A percentile compares a stretch with the other conserved stretches of the same genome.
Evolutionary conservation across 2,329 filamentous ascomycete genomes (phyloP).

Genomic region (Pseudocercospora ulei): DNA sequence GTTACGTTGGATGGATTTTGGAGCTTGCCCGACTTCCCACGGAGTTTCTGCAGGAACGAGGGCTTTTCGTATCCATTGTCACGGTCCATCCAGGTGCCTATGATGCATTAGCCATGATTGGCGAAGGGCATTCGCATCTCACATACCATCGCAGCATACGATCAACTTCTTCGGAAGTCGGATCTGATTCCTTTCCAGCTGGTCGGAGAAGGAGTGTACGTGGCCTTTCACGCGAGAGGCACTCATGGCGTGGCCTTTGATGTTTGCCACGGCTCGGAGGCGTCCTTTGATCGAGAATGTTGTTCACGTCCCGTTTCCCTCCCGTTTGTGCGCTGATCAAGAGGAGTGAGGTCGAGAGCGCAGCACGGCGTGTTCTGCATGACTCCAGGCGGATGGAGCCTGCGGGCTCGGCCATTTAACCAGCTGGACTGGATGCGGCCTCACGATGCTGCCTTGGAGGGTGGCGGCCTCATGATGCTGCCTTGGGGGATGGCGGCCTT

Average conservation of each 20-base stretch:
- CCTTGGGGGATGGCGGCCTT: slow-evolving; percentile 4
- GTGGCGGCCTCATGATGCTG: slow-evolving; percentile 9
- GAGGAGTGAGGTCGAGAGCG: not conserved
- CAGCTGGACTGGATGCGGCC: not conserved
- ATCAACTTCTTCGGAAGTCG: slow-evolving; percentile 26
- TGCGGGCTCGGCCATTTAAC: not conserved
- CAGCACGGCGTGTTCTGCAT: not conserved
- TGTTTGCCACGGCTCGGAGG: not conserved
- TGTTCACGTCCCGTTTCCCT: not conserved
- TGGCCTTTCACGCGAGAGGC: not conserved
- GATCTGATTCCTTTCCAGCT: slow-evolving; percentile 16
- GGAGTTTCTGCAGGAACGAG: slow-evolving; percentile 2
- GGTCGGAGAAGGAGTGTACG: slow-evolving; percentile 13
- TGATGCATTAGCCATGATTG: not conserved
- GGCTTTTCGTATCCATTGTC: slow-evolving; percentile 30
- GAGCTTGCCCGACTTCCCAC: slow-evolving; percentile 24
- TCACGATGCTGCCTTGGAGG: too few species aligned
- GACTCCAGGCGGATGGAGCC: not conserved
- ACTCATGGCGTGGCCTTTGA: slow-evolving; percentile 4
- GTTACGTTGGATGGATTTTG: slow-evolving; percentile 35
- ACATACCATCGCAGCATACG: slow-evolving; percentile 28
- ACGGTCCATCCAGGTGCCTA: slow-evolving; percentile 33
- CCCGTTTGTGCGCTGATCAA: not conserved
- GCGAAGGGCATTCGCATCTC: not conserved
- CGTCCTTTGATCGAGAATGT: too few species aligned